A percentile compares a stretch with the other conserved stretches of the same genome.
Conservation (phyloP, 169 alveolate genomes). For the Plasmodium reichenowi region DNA sequence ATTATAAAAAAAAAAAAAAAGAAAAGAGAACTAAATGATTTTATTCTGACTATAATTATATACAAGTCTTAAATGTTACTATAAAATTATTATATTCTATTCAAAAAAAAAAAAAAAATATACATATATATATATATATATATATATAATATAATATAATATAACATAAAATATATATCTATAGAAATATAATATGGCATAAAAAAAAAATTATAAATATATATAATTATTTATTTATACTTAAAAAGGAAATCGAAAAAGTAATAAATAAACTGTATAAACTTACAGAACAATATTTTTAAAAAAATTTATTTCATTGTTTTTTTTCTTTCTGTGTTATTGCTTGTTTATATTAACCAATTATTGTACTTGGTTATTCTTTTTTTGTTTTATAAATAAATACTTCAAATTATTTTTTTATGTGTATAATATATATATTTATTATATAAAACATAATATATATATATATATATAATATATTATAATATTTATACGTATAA, state of each 20-base stretch:
- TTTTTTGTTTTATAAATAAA: no score
- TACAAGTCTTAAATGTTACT: no score
- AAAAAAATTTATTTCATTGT: conserved; percentile 5
- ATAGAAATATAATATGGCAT: neutral
- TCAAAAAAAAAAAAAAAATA: neutral
- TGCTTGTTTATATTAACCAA: no score
- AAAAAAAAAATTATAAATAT: neutral
- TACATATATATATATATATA: neutral
- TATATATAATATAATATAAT: neutral
- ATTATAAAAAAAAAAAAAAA: conserved; percentile 1
- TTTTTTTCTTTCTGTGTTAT: neutral
- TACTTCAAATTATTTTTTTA: no score
- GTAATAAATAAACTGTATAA: conserved; percentile 2
- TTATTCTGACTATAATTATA: neutral
- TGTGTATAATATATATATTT: no score
- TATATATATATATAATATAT: no score
- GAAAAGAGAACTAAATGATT: neutral
- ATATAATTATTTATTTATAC: no score
- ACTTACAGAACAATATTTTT: conserved; percentile 6
- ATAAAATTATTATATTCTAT: neutral
- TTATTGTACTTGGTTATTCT: no score
- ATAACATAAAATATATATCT: neutral
- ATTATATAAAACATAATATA: no score
- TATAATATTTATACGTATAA: no score
- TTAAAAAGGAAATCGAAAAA: neutral